phyloP scores from a whole-genome alignment of 164 flowering plant species.

The Litsea cubeba region DNA sequence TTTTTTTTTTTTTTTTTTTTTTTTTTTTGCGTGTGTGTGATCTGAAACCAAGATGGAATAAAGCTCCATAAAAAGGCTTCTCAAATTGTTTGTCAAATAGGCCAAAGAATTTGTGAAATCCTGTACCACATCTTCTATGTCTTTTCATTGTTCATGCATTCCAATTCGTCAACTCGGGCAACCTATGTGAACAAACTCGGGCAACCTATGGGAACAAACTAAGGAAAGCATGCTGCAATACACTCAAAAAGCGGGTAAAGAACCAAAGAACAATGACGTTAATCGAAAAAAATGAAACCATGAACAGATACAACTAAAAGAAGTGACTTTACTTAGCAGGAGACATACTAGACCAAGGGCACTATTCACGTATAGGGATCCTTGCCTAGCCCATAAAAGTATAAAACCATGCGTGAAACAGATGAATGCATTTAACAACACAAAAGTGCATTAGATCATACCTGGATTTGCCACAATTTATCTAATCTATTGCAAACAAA shows the following conservation, averaged over 20 bases:
- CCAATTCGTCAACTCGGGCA: too few relatives aligned
- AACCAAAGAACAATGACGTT: background rate
- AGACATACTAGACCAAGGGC: background rate
- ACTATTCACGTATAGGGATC: background rate
- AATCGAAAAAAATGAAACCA: background rate
- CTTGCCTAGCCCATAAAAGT: background rate
- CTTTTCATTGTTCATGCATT: too few relatives aligned
- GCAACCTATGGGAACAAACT: too few relatives aligned
- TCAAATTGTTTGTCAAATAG: too few relatives aligned
- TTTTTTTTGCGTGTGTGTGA: too few relatives aligned
- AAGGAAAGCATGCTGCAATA: too few relatives aligned
- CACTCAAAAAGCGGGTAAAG: background rate
- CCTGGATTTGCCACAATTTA: constrained; percentile 49
- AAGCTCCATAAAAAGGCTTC: too few relatives aligned
- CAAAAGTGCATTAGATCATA: constrained; percentile 18
- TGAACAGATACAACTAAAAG: background rate
- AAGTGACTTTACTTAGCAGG: background rate
- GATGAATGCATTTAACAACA: background rate
- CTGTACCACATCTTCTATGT: too few relatives aligned
- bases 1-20: too few relatives aligned
- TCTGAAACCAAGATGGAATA: too few relatives aligned
- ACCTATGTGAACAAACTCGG: too few relatives aligned
- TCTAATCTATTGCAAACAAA: constrained; percentile 60
- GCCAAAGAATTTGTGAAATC: too few relatives aligned
- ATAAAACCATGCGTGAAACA: background rate